Conservation (phyloP, 2,329 filamentous ascomycete genomes). For the Diaporthe sp. region DNA sequence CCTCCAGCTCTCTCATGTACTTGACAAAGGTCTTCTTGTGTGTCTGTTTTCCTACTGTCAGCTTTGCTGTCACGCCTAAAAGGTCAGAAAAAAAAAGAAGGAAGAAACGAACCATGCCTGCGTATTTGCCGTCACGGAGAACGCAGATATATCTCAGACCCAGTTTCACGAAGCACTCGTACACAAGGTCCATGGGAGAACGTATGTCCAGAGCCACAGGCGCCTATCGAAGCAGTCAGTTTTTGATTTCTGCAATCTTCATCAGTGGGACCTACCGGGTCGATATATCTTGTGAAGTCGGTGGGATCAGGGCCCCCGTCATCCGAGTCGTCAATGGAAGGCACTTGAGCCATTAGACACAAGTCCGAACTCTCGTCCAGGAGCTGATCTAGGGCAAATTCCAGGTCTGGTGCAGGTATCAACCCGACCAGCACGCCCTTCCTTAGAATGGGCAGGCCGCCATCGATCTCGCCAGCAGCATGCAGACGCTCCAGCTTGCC, state of each 20-base stretch:
- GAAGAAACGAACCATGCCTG: slow-evolving; percentile 77
- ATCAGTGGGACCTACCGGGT: slow-evolving; percentile 70
- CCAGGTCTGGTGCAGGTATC: slow-evolving; percentile 93
- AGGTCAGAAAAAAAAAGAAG: not conserved
- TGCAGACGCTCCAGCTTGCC: slow-evolving; percentile 85
- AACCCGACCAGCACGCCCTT: slow-evolving; percentile 85
- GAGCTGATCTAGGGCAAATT: slow-evolving; percentile 89
- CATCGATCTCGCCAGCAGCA: slow-evolving; percentile 88
- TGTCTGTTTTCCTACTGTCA: slow-evolving; percentile 58
- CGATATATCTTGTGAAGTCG: slow-evolving; percentile 92
- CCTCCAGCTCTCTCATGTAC: slow-evolving; percentile 88
- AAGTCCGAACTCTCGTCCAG: slow-evolving; percentile 77
- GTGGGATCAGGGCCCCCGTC: slow-evolving; percentile 72
- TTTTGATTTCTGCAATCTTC: no score
- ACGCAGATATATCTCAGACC: slow-evolving; percentile 94
- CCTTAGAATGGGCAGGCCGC: slow-evolving; percentile 87
- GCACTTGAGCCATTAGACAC: slow-evolving; percentile 83
- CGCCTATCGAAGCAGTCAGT: slow-evolving; percentile 58
- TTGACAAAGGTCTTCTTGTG: slow-evolving; percentile 98
- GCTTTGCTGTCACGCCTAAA: slow-evolving; percentile 9
- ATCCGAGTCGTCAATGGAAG: slow-evolving; percentile 71
- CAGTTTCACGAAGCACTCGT: slow-evolving; percentile 95
- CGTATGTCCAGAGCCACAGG: slow-evolving; percentile 89
- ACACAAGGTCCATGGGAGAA: slow-evolving; percentile 93
- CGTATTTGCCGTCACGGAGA: slow-evolving; percentile 83